A percentile compares a stretch with the other conserved stretches of the same genome.
Conservation (phyloP, 176 grass and related monocot genomes). For the Musa itinerans region DNA sequence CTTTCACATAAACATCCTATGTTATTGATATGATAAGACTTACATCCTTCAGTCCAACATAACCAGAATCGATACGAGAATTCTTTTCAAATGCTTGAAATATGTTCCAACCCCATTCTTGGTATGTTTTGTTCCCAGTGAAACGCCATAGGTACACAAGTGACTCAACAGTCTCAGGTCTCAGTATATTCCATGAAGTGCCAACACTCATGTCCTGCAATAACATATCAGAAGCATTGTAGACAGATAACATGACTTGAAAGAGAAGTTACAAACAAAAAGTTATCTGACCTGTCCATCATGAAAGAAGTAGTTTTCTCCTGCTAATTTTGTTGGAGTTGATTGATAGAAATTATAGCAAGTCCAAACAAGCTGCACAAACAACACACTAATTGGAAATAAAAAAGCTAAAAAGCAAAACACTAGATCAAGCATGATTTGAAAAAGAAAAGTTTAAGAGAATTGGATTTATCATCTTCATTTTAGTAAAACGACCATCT, state of each 20-base stretch:
- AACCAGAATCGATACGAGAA: constrained; percentile 80
- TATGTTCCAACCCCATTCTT: constrained; percentile 99
- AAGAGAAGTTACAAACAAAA: constrained; percentile 14
- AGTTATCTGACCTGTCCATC: constrained; percentile 47
- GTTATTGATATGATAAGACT: constrained; percentile 21
- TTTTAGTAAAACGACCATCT: too few species aligned
- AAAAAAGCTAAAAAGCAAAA: neutral
- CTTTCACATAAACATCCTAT: neutral
- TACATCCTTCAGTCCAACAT: constrained; percentile 91
- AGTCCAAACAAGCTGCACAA: constrained; percentile 68
- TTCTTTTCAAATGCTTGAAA: constrained; percentile 99
- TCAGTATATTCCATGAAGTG: constrained; percentile 99
- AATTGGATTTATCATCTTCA: too few species aligned
- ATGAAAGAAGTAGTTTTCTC: constrained; percentile 86
- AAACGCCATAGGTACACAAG: constrained; percentile 91
- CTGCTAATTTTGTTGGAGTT: constrained; percentile 92
- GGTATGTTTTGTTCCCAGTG: constrained; percentile 95
- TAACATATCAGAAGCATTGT: constrained; percentile 13
- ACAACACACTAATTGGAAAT: neutral
- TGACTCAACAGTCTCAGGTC: constrained; percentile 96
- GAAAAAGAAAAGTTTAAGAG: too few species aligned
- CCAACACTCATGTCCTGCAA: constrained; percentile 90
- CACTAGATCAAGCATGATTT: neutral
- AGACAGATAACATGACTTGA: neutral
- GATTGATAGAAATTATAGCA: constrained; percentile 99